Evolutionary conservation across 805 yeast genomes (phyloP).

Genomic region (Kluyveromyces siamensis): DNA sequence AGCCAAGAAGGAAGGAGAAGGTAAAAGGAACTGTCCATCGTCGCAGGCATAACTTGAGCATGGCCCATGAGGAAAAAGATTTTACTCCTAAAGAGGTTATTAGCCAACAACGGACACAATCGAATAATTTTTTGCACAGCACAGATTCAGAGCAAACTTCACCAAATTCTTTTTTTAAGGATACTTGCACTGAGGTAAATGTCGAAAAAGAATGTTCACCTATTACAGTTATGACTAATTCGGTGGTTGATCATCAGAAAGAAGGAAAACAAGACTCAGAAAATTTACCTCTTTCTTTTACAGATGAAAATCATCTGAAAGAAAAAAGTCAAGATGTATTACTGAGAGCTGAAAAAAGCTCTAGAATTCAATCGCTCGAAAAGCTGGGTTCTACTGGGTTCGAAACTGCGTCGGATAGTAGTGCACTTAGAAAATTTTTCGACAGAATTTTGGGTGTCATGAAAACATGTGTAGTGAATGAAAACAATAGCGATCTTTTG

Average conservation of each 20-base stretch:
- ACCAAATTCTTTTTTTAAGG: too few relatives aligned
- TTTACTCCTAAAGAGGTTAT: not conserved
- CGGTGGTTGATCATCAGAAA: too few relatives aligned
- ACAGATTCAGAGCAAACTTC: too few relatives aligned
- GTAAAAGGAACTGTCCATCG: not conserved
- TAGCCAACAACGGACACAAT: not conserved
- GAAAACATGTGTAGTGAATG: not conserved
- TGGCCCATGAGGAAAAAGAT: not conserved
- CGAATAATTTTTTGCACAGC: too few relatives aligned
- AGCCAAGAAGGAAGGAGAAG: not conserved
- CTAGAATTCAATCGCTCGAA: not conserved
- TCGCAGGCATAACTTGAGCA: not conserved
- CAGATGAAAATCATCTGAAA: too few relatives aligned
- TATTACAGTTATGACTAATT: too few relatives aligned
- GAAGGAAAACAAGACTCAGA: too few relatives aligned
- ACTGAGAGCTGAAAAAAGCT: not conserved
- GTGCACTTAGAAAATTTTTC: not conserved
- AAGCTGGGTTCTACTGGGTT: not conserved
- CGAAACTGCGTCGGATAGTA: not conserved
- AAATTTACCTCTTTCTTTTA: too few relatives aligned
- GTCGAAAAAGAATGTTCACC: too few relatives aligned
- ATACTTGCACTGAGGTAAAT: too few relatives aligned
- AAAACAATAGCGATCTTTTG: not conserved
- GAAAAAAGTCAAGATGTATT: too few relatives aligned
- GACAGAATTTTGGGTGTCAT: not conserved